Evolutionary conservation across 108 stramenopile species (phyloP).

Genomic region (Cyclotella cryptica): DNA sequence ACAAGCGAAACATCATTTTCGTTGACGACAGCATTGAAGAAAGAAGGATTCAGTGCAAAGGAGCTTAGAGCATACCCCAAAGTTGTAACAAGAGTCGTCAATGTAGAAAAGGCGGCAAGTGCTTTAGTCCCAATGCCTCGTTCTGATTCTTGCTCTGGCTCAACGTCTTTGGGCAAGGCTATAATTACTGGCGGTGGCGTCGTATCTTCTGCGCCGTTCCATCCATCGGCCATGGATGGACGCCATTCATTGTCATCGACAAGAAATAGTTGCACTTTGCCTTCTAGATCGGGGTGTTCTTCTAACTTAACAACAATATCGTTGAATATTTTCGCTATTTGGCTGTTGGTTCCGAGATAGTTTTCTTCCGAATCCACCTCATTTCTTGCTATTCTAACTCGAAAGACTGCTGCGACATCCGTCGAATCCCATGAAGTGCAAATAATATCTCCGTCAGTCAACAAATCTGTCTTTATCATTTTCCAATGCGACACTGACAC

Average conservation of each 20-base stretch:
- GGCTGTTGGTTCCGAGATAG: background rate
- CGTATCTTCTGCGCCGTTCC: constrained; percentile 11
- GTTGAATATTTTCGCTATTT: constrained; percentile 45
- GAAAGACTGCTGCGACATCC: constrained; percentile 71
- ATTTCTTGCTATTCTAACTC: constrained; percentile 50
- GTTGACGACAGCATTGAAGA: constrained; percentile 72
- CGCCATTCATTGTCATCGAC: constrained; percentile 71
- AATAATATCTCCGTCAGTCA: constrained; percentile 59
- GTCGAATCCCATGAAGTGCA: constrained; percentile 67
- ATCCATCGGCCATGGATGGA: background rate
- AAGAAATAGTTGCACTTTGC: constrained; percentile 70
- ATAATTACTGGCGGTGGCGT: constrained; percentile 66
- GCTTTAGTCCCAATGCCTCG: constrained; percentile 38
- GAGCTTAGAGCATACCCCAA: constrained; percentile 62
- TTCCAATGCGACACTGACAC: constrained; percentile 54
- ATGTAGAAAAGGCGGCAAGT: constrained; percentile 46
- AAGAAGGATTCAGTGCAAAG: constrained; percentile 70
- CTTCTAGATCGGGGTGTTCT: constrained; percentile 44
- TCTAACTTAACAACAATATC: constrained; percentile 55
- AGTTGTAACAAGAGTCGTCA: constrained; percentile 57
- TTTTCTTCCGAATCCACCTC: background rate
- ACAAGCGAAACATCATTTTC: constrained; percentile 55
- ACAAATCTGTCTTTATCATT: constrained; percentile 59
- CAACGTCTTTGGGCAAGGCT: constrained; percentile 59
- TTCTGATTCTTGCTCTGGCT: constrained; percentile 61